phyloP scores from a whole-genome alignment of 352 stramenopile genomes.

The Albugo candida region DNA sequence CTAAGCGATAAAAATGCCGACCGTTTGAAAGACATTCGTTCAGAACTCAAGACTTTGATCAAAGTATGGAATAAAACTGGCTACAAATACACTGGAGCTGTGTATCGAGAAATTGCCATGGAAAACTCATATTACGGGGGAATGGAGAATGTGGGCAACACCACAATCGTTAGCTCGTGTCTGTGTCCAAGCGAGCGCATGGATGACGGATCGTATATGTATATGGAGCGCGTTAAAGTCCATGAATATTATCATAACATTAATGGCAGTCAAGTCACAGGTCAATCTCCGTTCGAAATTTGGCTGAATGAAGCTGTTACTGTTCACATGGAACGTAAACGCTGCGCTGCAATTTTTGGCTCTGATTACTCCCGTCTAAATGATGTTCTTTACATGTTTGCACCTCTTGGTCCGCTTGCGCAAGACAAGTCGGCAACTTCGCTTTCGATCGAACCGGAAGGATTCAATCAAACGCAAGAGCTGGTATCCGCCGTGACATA shows the following conservation, averaged over 20 bases:
- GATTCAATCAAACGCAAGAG: constrained; percentile 64
- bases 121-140: constrained; percentile 70
- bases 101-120: constrained; percentile 69
- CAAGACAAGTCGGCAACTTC: constrained; percentile 50
- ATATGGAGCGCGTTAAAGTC: constrained; percentile 69
- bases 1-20: constrained; percentile 20
- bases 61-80: constrained; percentile 58
- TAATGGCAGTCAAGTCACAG: constrained; percentile 60
- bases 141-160: constrained; percentile 73
- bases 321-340: constrained; percentile 64
- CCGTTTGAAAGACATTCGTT: constrained; percentile 24
- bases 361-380: constrained; percentile 49
- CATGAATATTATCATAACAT: constrained; percentile 78
- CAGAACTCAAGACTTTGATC: constrained; percentile 37
- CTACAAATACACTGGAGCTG: constrained; percentile 64
- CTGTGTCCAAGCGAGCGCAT: constrained; percentile 53
- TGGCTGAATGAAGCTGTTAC: constrained; percentile 69
- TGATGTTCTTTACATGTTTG: constrained; percentile 58
- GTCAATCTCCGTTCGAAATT: constrained; percentile 61
- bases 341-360: constrained; percentile 37
- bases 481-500: constrained; percentile 63
- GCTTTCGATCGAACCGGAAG: constrained; percentile 43
- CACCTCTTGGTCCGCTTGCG: constrained; percentile 40
- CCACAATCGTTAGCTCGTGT: constrained; percentile 55
- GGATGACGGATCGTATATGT: constrained; percentile 56